phyloP scores from a whole-genome alignment of 768 basidiomycete species.

The Tulasnella sp. region DNA sequence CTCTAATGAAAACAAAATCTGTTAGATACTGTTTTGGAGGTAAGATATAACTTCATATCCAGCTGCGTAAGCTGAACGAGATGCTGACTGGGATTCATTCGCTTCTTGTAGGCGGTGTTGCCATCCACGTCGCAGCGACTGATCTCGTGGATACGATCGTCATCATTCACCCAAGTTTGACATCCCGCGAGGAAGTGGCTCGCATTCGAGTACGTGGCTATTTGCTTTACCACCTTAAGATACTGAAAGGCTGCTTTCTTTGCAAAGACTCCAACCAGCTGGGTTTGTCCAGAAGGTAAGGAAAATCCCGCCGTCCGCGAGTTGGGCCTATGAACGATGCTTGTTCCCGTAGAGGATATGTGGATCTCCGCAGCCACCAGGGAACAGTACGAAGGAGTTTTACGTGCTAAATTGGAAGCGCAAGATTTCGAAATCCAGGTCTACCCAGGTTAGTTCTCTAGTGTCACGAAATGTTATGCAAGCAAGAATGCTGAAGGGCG shows the following conservation, averaged over 20 bases:
- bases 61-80: background rate
- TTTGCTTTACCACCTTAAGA: background rate
- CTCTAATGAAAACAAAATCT: background rate
- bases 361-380: conserved; percentile 34
- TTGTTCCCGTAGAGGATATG: conserved; percentile 36
- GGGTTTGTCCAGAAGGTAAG: conserved; percentile 42
- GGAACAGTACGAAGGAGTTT: conserved; percentile 35
- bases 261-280: conserved; percentile 34
- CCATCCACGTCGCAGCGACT: background rate
- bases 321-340: background rate
- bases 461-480: no score
- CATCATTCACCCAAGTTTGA: background rate
- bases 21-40: conserved; percentile 10
- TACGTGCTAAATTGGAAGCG: conserved; percentile 34
- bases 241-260: background rate
- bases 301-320: background rate
- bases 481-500: background rate
- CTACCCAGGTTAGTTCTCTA: conserved; percentile 38
- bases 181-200: background rate
- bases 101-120: background rate
- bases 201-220: background rate
- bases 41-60: background rate
- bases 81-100: background rate
- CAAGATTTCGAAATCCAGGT: conserved; percentile 37
- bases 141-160: background rate